Base-by-base conservation (phyloP, 768 basidiomycete species). In the Favolaschia claudopus region DNA sequence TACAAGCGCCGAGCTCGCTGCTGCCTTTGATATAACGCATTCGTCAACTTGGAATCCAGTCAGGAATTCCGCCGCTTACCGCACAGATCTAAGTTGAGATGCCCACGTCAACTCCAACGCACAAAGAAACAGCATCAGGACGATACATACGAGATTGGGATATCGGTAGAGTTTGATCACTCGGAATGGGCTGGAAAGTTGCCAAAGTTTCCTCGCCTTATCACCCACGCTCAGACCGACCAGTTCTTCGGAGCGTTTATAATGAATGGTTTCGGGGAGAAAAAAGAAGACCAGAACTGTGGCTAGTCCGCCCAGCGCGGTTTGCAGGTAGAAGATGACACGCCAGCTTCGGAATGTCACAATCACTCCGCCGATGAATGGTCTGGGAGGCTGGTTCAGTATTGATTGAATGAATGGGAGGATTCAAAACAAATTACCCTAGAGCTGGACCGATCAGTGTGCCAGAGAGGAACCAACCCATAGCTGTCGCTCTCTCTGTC, bases 361-460 rank as follows among this genome's bases (percentile, higher is more conserved):
- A 24, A 64, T 60, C 24, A 60, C 63, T 14, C 63, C 63, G 4
- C 49, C 63, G 37, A 64, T 38, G 22, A 64, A 64, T 9, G 63
- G 63, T 4, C 63, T 64, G 32, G 12, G 24, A 25, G 4, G n/a
- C 48, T 32, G 34, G 5, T 28, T 48, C 20, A 14, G 44, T 13
- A 20, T 10, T 24, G 28, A 39, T 40, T 29, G 22, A 24, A 9
- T 52, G 2, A 48, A 48, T 9, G 20, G 20, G n/a, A n/a, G n/a
- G n/a, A n/a, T n/a, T n/a, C n/a, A n/a, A n/a, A n/a, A n/a, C n/a
- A n/a, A n/a, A n/a, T 8, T 56, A 64, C 63, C 63, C 63, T 6
- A 64, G 17, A 7, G 63, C 63, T n/a, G 63, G 63, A 5, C 63
- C 63, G n/a, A 64, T 57, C 2, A 64, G 58, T 3, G 63, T 64